Conservation (phyloP, 176 grass and related monocot species). For the Juncus effusus region DNA sequence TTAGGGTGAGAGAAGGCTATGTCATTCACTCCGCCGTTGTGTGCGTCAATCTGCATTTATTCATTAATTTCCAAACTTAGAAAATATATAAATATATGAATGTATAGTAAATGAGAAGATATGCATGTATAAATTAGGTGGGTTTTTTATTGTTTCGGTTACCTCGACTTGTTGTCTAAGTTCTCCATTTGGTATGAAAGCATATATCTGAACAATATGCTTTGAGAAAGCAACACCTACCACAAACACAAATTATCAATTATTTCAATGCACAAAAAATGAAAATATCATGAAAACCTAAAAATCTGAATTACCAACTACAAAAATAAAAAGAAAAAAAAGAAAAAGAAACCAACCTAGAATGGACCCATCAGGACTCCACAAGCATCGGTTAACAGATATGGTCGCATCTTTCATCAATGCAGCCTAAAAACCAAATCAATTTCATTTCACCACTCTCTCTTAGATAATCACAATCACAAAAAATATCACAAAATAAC, state of each 20-base stretch:
- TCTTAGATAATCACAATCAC: background rate
- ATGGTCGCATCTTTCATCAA: constrained; percentile 99
- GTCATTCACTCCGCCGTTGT: constrained; percentile 96
- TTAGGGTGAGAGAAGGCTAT: constrained; percentile 99
- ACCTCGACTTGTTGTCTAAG: constrained; percentile 93
- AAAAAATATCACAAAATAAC: constrained; percentile 18
- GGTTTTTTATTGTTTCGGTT: background rate
- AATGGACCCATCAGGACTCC: constrained; percentile 95
- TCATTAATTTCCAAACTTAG: constrained; percentile 27
- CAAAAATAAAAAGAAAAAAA: background rate
- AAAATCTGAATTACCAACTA: background rate
- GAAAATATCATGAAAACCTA: too few species aligned
- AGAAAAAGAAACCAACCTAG: constrained; percentile 44
- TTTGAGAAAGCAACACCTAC: constrained; percentile 98
- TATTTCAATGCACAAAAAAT: constrained; percentile 6
- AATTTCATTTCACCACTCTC: constrained; percentile 17
- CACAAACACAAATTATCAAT: constrained; percentile 28
- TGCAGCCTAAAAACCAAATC: constrained; percentile 47
- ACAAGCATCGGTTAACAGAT: constrained; percentile 96
- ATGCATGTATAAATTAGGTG: background rate
- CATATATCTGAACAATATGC: constrained; percentile 95
- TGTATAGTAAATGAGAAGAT: constrained; percentile 17
- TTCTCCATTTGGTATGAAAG: constrained; percentile 76
- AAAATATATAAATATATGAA: constrained; percentile 12
- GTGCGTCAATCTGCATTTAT: constrained; percentile 81